Percentiles rank a stretch among this genome's conserved stretches.
Evolutionary conservation across 1,139 yeast genomes (phyloP).

Genomic region (Arxiozyma heterogenica): DNA sequence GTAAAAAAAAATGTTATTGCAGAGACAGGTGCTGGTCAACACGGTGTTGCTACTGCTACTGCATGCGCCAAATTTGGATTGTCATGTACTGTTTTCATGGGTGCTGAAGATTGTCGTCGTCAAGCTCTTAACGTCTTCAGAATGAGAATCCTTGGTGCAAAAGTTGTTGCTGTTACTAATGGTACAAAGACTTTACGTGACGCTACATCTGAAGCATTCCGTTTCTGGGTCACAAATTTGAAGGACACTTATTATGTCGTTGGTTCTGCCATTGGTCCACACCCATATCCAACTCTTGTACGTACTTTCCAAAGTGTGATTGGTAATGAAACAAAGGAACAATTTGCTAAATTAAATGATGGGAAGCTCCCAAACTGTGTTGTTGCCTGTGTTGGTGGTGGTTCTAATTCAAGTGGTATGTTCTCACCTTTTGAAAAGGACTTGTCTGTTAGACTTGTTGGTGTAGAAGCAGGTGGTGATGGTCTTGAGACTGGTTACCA

Average conservation of each 20-base stretch:
- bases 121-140: constrained; percentile 97
- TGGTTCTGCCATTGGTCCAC: constrained; percentile 99
- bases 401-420: constrained; percentile 93
- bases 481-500: constrained; percentile 82
- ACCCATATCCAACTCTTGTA: constrained; percentile 95
- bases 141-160: constrained; percentile 93
- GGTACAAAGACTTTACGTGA: constrained; percentile 96
- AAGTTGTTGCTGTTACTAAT: constrained; percentile 83
- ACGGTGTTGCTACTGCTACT: constrained; percentile 99
- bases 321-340: constrained; percentile 90
- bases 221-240: constrained; percentile 88
- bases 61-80: constrained; percentile 97
- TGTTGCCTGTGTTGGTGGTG: constrained; percentile 99
- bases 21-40: constrained; percentile 99
- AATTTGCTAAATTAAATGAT: constrained; percentile 65
- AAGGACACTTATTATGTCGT: constrained; percentile 85
- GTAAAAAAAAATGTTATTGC: constrained; percentile 87
- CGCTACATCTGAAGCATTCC: constrained; percentile 94
- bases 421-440: constrained; percentile 90
- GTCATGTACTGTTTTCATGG: constrained; percentile 96
- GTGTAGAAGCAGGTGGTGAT: constrained; percentile 99
- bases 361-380: constrained; percentile 87
- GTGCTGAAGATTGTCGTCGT: constrained; percentile 97
- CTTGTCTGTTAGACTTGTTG: constrained; percentile 63
- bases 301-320: constrained; percentile 97